phyloP scores from a whole-genome alignment of 129 eudicot genomes.

The Flaveria linearis region DNA sequence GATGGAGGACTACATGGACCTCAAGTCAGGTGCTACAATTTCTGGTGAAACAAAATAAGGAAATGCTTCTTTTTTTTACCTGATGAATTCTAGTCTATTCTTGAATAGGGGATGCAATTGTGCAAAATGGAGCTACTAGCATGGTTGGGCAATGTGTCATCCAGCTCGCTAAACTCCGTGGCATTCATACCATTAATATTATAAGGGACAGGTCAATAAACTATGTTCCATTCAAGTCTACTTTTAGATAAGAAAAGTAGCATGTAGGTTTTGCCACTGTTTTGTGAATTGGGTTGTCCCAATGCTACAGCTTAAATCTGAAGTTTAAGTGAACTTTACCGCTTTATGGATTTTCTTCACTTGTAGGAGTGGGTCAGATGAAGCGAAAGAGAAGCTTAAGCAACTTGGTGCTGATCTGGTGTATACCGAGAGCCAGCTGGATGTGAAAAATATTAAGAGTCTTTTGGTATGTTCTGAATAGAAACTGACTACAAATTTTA shows the following conservation, averaged over 20 bases:
- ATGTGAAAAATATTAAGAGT: constrained; percentile 67
- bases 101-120: constrained; percentile 76
- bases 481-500: neutral
- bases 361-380: constrained; percentile 83
- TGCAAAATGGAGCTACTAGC: constrained; percentile 98
- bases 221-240: neutral
- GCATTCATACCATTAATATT: constrained; percentile 73
- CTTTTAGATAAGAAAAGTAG: constrained; percentile 5
- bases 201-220: constrained; percentile 79
- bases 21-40: constrained; percentile 64
- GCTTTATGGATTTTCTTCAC: constrained; percentile 10
- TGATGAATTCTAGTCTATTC: constrained; percentile 16
- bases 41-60: neutral
- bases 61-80: constrained; percentile 13
- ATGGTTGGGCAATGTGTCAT: constrained; percentile 96
- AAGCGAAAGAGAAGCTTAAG: constrained; percentile 74
- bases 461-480: constrained; percentile 57
- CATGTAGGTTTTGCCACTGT: neutral
- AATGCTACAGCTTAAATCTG: neutral
- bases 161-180: constrained; percentile 81
- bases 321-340: neutral
- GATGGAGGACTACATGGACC: constrained; percentile 82
- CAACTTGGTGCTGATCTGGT: constrained; percentile 90
- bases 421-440: constrained; percentile 78
- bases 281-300: neutral